Percentiles rank a stretch among this genome's conserved stretches.
phyloP scores from a whole-genome alignment of 106 monocot species.

The Allium sativum region DNA sequence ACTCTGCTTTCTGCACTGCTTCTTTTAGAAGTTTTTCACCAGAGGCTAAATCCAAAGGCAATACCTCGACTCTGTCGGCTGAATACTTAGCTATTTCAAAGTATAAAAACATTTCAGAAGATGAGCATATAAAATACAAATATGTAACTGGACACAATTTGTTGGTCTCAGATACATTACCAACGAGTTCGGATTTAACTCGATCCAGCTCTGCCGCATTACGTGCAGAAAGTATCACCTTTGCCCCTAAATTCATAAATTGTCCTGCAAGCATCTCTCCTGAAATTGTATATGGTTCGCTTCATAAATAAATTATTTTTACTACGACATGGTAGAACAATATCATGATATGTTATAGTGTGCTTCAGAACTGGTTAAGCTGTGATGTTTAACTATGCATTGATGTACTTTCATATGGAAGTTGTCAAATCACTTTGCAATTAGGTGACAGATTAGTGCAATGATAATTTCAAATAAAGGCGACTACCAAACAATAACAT shows the following conservation, averaged over 20 bases:
- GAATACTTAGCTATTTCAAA: slow-evolving; percentile 42
- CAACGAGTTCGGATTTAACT: slow-evolving; percentile 63
- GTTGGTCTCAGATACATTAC: slow-evolving; percentile 12
- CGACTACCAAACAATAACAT: not conserved
- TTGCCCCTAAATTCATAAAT: slow-evolving; percentile 73
- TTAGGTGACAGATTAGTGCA: no score
- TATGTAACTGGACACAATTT: not conserved
- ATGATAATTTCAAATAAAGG: not conserved
- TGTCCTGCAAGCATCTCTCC: slow-evolving; percentile 69
- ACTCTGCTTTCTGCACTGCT: slow-evolving; percentile 76
- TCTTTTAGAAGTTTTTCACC: slow-evolving; percentile 60
- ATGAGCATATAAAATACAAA: not conserved
- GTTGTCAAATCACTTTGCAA: no score
- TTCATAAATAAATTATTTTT: not conserved
- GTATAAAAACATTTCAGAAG: not conserved
- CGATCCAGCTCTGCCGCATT: slow-evolving; percentile 69
- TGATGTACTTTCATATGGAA: no score
- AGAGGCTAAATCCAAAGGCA: slow-evolving; percentile 78
- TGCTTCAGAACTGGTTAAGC: no score
- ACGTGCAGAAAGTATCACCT: slow-evolving; percentile 79
- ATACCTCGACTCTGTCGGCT: slow-evolving; percentile 41
- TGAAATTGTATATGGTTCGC: slow-evolving; percentile 15
- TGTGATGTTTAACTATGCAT: no score
- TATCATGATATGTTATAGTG: no score
- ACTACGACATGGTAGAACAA: no score